Conservation (phyloP, 2,329 filamentous ascomycete species). For the Tolypocladium nubicola region DNA sequence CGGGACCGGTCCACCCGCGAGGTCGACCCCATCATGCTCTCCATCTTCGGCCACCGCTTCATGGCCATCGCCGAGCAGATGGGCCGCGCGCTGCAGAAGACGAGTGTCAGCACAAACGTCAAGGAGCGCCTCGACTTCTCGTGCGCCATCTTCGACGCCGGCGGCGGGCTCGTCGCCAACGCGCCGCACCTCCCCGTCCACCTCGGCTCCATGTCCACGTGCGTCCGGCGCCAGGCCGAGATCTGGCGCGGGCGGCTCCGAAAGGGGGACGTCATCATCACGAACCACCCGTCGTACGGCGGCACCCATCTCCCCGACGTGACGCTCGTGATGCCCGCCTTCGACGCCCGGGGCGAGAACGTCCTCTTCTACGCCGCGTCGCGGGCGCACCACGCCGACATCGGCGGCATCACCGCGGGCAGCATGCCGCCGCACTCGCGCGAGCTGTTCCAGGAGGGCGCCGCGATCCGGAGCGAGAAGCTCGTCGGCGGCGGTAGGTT, state of each 20-base stretch:
- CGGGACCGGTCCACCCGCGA: slow-evolving; percentile 24
- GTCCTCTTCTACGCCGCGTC: slow-evolving; percentile 45
- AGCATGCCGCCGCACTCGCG: slow-evolving; percentile 72
- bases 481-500: slow-evolving; percentile 69
- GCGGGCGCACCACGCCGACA: slow-evolving; percentile 35
- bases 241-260: slow-evolving; percentile 47
- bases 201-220: slow-evolving; percentile 68
- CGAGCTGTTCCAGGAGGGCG: slow-evolving; percentile 54
- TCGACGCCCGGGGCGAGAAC: slow-evolving; percentile 40
- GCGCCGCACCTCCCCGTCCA: slow-evolving; percentile 69
- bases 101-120: slow-evolving; percentile 67
- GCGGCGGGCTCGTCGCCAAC: slow-evolving; percentile 64
- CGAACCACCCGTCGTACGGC: slow-evolving; percentile 23
- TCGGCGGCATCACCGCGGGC: slow-evolving; percentile 72
- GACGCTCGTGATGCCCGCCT: slow-evolving; percentile 25
- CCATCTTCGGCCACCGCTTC: slow-evolving; percentile 70
- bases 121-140: slow-evolving; percentile 76
- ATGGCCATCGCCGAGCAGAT: slow-evolving; percentile 82
- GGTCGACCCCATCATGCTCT: slow-evolving; percentile 53
- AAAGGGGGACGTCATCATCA: slow-evolving; percentile 24
- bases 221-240: slow-evolving; percentile 56
- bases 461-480: slow-evolving; percentile 55
- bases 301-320: slow-evolving; percentile 28
- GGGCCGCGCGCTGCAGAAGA: slow-evolving; percentile 69
- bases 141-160: slow-evolving; percentile 67